Conservation (phyloP, 2,329 filamentous ascomycete species). For the Pseudogymnoascus sp. region DNA sequence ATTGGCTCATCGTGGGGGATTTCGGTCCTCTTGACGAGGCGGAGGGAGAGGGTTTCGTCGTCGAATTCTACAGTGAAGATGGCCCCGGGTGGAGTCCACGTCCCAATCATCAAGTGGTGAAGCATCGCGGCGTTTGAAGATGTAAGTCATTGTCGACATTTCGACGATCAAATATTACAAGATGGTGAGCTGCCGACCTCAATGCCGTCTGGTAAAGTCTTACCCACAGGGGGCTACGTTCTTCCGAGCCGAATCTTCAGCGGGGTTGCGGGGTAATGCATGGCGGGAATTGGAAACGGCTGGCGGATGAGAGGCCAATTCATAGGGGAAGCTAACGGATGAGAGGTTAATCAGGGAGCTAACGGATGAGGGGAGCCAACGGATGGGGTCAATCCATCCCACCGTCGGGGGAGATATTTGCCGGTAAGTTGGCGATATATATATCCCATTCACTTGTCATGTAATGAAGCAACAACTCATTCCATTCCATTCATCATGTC, state of each 20-base stretch:
- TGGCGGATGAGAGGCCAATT: background rate
- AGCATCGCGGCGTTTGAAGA: slow-evolving; percentile 49
- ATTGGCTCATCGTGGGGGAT: slow-evolving; percentile 81
- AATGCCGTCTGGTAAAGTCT: slow-evolving; percentile 2
- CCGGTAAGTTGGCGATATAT: background rate
- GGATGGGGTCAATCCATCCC: background rate
- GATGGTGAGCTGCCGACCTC: background rate
- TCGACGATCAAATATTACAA: background rate
- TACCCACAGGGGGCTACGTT: background rate
- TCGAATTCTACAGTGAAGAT: slow-evolving; percentile 88
- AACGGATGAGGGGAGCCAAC: background rate
- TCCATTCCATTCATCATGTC: background rate
- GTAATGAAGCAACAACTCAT: background rate
- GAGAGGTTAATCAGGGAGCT: background rate
- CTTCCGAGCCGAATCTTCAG: background rate
- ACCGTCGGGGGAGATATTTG: slow-evolving; percentile 1
- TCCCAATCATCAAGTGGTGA: slow-evolving; percentile 87
- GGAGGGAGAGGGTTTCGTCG: slow-evolving; percentile 67
- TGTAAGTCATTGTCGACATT: background rate
- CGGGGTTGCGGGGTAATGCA: background rate
- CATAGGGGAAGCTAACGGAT: background rate
- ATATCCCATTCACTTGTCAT: background rate
- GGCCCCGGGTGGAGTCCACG: slow-evolving; percentile 82
- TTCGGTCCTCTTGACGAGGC: slow-evolving; percentile 70
- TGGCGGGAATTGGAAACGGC: background rate